phyloP scores from a whole-genome alignment of 306 rosid species.

The Castanea crenata region DNA sequence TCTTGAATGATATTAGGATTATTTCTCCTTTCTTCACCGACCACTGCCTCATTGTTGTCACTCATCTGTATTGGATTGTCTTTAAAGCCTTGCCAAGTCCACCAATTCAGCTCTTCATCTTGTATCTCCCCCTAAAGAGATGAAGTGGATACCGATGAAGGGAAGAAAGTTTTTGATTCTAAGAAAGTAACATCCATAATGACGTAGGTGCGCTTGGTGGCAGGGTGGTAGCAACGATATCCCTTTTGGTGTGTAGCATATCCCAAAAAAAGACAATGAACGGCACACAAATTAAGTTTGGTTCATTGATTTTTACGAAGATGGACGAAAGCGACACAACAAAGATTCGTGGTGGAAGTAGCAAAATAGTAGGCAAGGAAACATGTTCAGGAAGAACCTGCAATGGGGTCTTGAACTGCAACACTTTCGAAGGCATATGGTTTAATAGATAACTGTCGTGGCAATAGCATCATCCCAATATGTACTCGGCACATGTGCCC shows the following conservation, averaged over 20 bases:
- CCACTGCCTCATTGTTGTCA: background rate
- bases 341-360: background rate
- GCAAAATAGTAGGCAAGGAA: background rate
- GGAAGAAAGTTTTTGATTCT: background rate
- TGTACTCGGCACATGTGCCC: background rate
- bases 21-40: background rate
- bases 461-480: constrained; percentile 6
- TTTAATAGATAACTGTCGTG: background rate
- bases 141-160: background rate
- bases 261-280: background rate
- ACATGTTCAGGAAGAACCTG: too few relatives aligned
- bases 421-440: background rate
- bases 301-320: too few relatives aligned
- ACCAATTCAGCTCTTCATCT: constrained; percentile 9
- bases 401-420: too few relatives aligned
- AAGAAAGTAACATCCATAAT: background rate
- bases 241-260: constrained; percentile 5
- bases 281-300: too few relatives aligned
- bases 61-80: background rate
- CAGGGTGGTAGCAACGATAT: background rate
- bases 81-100: background rate
- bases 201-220: background rate
- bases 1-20: background rate
- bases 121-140: constrained; percentile 15
- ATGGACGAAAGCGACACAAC: too few relatives aligned